Evolutionary conservation across 108 stramenopile species (phyloP), one percentile per base, ranked within the genome.

Genomic region (Discostella pseudostelligera): DNA sequence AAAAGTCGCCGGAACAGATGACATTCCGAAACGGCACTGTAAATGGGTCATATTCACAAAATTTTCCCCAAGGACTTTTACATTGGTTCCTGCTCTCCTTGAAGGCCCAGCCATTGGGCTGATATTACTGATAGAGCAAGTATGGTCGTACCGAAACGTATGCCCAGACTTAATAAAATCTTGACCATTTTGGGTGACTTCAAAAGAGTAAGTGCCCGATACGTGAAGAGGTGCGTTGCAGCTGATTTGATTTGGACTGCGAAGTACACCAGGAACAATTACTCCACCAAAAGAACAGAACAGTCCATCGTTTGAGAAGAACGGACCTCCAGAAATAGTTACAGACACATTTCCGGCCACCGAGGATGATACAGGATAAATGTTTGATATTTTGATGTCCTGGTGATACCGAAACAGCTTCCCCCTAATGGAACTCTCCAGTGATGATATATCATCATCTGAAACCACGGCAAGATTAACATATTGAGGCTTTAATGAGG

Each of bases 151-250:
- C 42, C 57, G 36, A 51, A 87, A 89, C 14, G 62, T 60, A 21
- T 62, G 44, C 43, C 74, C 37, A 20, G 59, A 69, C 19, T 58
- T 12, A 3, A 83, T 83, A 51, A 70, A 91, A 46, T 91, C 90
- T 65, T 91, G 90, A 35, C 85, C 86, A 54, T 91, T 91, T 49
- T 84, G 56, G 2, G 81, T 83, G 24, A 91, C 66, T 36, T 81
- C 84, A 9, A 91, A 32, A 10, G 83, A 37, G 64, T 84, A 85
- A 0, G 51, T 39, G 20, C 90, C 87, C 0, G 81, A 40, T 4
- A 65, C 58, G 39, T 69, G 64, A 10, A 70, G 60, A 13, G 90
- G 90, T 21, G 88, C 82, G 22, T 55, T 67, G 75, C 90, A 91
- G n/a, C 47, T 58, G 0, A 89, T 63, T 69, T 70, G 61, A 10